These are phyloP conservation scores for Symbiotaphrina buchneri DNA, from an alignment of 495 filamentous ascomycete species.

Conservation along the genomic window DNA sequence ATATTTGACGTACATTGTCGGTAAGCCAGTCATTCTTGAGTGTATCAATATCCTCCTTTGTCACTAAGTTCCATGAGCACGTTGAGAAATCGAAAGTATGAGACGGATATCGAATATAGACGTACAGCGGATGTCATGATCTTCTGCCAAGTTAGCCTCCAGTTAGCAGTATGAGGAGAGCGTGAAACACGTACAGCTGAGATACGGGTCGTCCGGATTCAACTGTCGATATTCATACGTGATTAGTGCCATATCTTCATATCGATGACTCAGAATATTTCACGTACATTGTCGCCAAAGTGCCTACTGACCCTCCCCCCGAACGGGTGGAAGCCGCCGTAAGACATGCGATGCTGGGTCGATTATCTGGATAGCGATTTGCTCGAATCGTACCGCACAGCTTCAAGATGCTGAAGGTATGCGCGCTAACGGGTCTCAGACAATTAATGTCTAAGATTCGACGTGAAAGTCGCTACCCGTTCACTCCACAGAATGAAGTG, in stretches of 20 bases:
- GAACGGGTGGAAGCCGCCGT: constrained; percentile 5
- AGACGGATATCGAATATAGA: constrained; percentile 5
- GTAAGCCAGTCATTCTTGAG: constrained; percentile 91
- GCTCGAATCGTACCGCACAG: no score
- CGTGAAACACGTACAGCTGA: constrained; percentile 42
- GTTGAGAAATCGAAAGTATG: constrained; percentile 6
- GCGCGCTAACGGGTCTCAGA: no score
- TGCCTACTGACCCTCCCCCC: constrained; percentile 3
- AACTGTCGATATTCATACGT: constrained; percentile 18
- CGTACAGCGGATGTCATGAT: constrained; percentile 50
- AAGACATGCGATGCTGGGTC: no score
- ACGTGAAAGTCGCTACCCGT: no score
- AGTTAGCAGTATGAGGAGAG: neutral
- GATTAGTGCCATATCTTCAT: no score
- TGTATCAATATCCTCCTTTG: constrained; percentile 63
- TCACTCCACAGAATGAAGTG: no score
- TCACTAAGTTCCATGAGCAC: constrained; percentile 30
- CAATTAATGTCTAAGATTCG: no score
- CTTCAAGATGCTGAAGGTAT: no score
- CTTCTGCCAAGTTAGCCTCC: constrained; percentile 13
- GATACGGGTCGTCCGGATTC: constrained; percentile 44
- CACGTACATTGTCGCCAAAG: constrained; percentile 6
- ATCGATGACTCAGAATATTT: constrained; percentile 10
- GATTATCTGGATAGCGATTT: no score
- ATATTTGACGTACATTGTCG: constrained; percentile 56